Evolutionary conservation across 1,284 basidiomycete genomes (phyloP).

Genomic region (Pseudozyma hubeiensis): DNA sequence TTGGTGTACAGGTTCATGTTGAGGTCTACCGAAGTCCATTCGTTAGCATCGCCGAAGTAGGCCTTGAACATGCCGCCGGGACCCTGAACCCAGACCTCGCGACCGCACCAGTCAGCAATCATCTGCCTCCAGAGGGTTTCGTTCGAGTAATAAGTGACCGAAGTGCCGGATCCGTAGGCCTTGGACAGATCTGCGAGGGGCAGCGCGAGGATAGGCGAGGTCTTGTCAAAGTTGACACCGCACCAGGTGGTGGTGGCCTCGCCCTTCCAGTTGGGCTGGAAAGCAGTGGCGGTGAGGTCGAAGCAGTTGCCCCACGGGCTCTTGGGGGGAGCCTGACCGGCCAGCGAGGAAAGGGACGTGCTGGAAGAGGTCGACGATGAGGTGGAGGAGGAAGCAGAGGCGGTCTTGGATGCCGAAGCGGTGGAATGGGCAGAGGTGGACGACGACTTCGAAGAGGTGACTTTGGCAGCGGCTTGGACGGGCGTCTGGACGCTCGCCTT

Average conservation of each 20-base stretch:
- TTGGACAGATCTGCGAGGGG: constrained; percentile 43
- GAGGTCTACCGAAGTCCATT: constrained; percentile 45
- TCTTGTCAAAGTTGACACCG: constrained; percentile 45
- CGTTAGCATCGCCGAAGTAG: constrained; percentile 49
- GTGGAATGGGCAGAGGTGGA: neutral
- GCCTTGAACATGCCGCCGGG: constrained; percentile 45
- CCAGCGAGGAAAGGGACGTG: constrained; percentile 12
- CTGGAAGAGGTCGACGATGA: constrained; percentile 10
- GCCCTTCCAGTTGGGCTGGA: constrained; percentile 52
- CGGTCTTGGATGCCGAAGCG: neutral
- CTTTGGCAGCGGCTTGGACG: constrained; percentile 1
- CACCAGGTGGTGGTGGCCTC: constrained; percentile 53
- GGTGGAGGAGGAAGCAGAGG: constrained; percentile 12
- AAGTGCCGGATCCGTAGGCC: constrained; percentile 26
- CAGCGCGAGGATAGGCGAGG: constrained; percentile 41
- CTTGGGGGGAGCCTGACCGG: constrained; percentile 42
- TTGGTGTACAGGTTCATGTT: constrained; percentile 49
- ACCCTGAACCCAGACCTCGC: constrained; percentile 36
- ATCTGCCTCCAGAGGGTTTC: constrained; percentile 35
- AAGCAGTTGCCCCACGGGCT: constrained; percentile 50
- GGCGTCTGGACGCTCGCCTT: neutral
- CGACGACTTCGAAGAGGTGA: neutral
- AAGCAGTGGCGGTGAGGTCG: constrained; percentile 43
- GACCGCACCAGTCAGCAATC: constrained; percentile 47
- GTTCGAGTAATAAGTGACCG: constrained; percentile 48